phyloP scores from a whole-genome alignment of 129 eudicot species.

The Saussurea involucrata region DNA sequence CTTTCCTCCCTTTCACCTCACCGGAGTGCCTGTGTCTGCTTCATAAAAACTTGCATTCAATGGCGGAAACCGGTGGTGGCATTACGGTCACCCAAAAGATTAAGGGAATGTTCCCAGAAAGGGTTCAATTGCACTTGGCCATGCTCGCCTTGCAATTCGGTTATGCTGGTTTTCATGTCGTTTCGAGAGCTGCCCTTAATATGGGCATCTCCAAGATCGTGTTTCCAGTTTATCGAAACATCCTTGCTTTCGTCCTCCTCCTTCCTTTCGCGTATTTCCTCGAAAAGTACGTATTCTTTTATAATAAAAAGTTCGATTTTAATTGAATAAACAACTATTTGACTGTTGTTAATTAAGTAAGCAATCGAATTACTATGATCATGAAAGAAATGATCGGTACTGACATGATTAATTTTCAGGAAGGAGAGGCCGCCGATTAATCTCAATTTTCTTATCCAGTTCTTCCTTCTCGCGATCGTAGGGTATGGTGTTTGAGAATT shows the following conservation, averaged over 20 bases:
- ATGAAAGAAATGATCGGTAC: not conserved
- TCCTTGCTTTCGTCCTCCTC: conserved; percentile 79
- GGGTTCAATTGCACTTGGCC: conserved; percentile 80
- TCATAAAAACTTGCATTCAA: conserved; percentile 7
- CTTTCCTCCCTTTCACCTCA: conserved; percentile 6
- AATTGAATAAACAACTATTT: not conserved
- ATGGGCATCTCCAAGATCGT: conserved; percentile 99
- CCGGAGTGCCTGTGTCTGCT: not conserved
- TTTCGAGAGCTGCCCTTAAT: conserved; percentile 95
- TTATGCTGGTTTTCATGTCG: conserved; percentile 97
- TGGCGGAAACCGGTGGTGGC: conserved; percentile 56
- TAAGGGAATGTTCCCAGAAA: conserved; percentile 80
- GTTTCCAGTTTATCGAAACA: conserved; percentile 86
- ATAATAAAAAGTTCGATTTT: not conserved
- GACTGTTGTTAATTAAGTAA: not conserved
- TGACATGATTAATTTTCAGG: conserved; percentile 32
- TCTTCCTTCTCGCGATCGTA: conserved; percentile 86
- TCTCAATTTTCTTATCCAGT: conserved; percentile 65
- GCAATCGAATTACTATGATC: not conserved
- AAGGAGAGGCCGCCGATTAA: conserved; percentile 83
- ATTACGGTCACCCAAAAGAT: conserved; percentile 26
- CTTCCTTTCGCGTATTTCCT: conserved; percentile 95
- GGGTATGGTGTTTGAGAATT: conserved; percentile 54
- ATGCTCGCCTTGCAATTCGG: conserved; percentile 95
- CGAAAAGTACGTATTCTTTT: conserved; percentile 59